Base-by-base conservation (phyloP, 805 yeast species). In the Candida mattraensis region DNA sequence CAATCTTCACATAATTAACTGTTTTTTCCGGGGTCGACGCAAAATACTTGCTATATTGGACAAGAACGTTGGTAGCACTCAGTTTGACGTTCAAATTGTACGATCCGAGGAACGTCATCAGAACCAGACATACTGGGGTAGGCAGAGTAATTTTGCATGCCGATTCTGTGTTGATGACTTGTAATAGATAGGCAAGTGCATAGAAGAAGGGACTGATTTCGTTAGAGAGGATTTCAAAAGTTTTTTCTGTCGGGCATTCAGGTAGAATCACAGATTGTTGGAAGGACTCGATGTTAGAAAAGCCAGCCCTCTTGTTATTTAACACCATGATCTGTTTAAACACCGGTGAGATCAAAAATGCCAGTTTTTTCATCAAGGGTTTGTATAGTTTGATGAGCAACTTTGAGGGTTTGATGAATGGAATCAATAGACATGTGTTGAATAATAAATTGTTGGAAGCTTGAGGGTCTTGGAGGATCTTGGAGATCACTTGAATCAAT, bases 1-100 rank as follows among this genome's bases (percentile, higher is more conserved):
- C 42, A 12, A 58, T 27, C 28, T 54, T 57, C 21, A 37, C 17
- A 28, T 48, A 51, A 30, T 45, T 56, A 15, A 35, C 11, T 7
- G 42, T 33, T 33, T 47, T 50, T 3, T 37, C 28, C 7, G 43
- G 40, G 2, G 48, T 35, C 7, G 27, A 7, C 7, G 44, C 24
- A 37, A 43, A 51, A 11, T 45, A 23, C 24, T 32, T 51, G 5
- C 57, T 28, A 20, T 58, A 58, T 10, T 51, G 50, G 6, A 50
- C 49, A 11, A 60, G 40, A n/a, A 57, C 55, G 32, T 56, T 58
- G 28, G 52, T 38, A 1, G 61, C 37, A 14, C 60, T 51, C 28
- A 54, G 41, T 26, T 50, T 47, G 24, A 58, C 22, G 23, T 48
- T 47, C 27, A 44, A 28, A 30, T 53, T 45, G 28, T 50, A 53